Percentiles rank a stretch among this genome's conserved stretches.
Conservation (phyloP, 306 rosid species). For the Quercus mongolica region DNA sequence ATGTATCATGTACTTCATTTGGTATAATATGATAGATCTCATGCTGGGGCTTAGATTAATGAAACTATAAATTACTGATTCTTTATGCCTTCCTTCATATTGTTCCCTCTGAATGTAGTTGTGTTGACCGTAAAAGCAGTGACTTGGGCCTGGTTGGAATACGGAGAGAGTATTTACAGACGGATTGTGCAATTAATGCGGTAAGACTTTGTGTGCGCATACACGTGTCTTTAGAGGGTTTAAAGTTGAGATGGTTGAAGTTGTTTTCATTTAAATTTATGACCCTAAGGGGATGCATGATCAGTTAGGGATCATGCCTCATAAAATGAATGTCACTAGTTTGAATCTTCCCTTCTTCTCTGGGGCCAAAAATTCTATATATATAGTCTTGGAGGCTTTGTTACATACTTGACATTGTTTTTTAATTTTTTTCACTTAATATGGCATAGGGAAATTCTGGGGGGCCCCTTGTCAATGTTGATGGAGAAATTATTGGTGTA, state of each 20-base stretch:
- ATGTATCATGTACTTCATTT: not conserved
- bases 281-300: too few relatives aligned
- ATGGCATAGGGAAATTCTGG: constrained; percentile 86
- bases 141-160: constrained; percentile 84
- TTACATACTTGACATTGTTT: not conserved
- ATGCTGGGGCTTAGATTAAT: not conserved
- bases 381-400: too few relatives aligned
- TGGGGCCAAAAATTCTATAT: too few relatives aligned
- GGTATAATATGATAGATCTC: not conserved
- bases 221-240: not conserved
- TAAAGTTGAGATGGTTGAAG: not conserved
- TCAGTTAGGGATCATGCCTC: too few relatives aligned
- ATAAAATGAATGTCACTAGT: too few relatives aligned
- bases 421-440: not conserved
- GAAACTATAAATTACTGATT: not conserved
- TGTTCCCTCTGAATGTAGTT: constrained; percentile 33
- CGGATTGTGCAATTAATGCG: constrained; percentile 75
- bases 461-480: constrained; percentile 85
- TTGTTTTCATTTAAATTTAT: not conserved
- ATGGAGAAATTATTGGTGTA: constrained; percentile 89
- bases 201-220: constrained; percentile 20
- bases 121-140: constrained; percentile 90
- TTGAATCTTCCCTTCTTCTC: too few relatives aligned
- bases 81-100: constrained; percentile 11
- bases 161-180: constrained; percentile 75